These are phyloP conservation scores for Teunomyces pallodes DNA, from an alignment of 805 yeast species.

Conservation along the genomic window DNA sequence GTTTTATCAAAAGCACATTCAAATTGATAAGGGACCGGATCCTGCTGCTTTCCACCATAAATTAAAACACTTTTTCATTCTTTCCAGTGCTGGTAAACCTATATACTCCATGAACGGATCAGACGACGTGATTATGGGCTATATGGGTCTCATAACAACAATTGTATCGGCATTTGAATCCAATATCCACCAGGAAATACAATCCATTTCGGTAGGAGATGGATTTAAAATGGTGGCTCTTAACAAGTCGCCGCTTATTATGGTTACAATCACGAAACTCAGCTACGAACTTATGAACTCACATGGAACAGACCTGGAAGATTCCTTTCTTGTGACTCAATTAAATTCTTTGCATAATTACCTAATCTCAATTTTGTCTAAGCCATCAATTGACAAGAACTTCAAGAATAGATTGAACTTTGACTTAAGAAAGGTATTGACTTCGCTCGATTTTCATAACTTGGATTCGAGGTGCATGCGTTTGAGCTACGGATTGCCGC, in stretches of 20 bases:
- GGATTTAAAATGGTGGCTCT: conserved; percentile 54
- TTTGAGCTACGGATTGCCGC: conserved; percentile 32
- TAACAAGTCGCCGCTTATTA: conserved; percentile 64
- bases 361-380: conserved; percentile 77
- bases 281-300: conserved; percentile 44
- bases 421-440: conserved; percentile 74
- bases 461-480: conserved; percentile 54
- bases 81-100: conserved; percentile 87
- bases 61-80: conserved; percentile 70
- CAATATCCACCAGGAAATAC: conserved; percentile 36
- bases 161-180: conserved; percentile 67
- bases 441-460: conserved; percentile 70
- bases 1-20: conserved; percentile 16
- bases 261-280: conserved; percentile 64
- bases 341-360: conserved; percentile 73
- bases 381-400: conserved; percentile 67
- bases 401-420: conserved; percentile 73
- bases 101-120: conserved; percentile 75
- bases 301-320: conserved; percentile 10
- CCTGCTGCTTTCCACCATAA: conserved; percentile 24
- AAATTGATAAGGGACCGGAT: conserved; percentile 14
- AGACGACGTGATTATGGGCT: conserved; percentile 64
- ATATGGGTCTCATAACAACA: conserved; percentile 79
- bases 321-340: conserved; percentile 41
- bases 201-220: conserved; percentile 51